phyloP scores from a whole-genome alignment of 1,139 yeast species.

The Eremothecium cymbalariae region DNA sequence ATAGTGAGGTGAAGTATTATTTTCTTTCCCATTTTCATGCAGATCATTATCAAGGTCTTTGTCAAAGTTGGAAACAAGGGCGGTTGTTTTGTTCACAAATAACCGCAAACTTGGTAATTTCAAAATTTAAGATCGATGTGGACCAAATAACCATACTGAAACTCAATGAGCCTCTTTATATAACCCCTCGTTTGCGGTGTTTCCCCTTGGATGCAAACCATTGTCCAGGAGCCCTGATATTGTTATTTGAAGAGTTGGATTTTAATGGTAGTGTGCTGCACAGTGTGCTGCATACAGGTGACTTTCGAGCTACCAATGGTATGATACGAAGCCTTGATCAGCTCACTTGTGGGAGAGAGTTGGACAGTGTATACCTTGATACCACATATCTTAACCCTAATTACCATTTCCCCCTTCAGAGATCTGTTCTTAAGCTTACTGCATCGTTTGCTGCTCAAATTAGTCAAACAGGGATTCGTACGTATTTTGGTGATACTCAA shows the following conservation, averaged over 20 bases:
- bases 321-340: slow-evolving; percentile 24
- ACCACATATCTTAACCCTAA: slow-evolving; percentile 78
- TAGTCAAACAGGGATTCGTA: slow-evolving; percentile 22
- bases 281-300: slow-evolving; percentile 76
- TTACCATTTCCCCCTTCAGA: slow-evolving; percentile 72
- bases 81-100: slow-evolving; percentile 60
- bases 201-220: slow-evolving; percentile 79
- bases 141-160: slow-evolving; percentile 44
- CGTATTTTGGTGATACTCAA: slow-evolving; percentile 30
- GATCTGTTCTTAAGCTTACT: slow-evolving; percentile 51
- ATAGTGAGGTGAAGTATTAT: slow-evolving; percentile 42
- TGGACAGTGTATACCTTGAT: slow-evolving; percentile 67
- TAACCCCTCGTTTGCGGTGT: slow-evolving; percentile 48
- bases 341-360: slow-evolving; percentile 24
- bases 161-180: slow-evolving; percentile 33
- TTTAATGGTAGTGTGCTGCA: slow-evolving; percentile 17
- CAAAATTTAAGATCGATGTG: slow-evolving; percentile 48
- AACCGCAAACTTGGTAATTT: slow-evolving; percentile 50
- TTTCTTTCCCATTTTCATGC: slow-evolving; percentile 80
- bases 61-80: slow-evolving; percentile 66
- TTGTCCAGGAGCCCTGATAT: slow-evolving; percentile 90
- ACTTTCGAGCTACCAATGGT: slow-evolving; percentile 58
- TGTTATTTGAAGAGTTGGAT: slow-evolving; percentile 53
- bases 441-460: slow-evolving; percentile 44
- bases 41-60: slow-evolving; percentile 86